A percentile compares a stretch with the other conserved stretches of the same genome.
Conservation (phyloP, 805 yeast genomes). For the Hanseniaspora occidentalis region DNA sequence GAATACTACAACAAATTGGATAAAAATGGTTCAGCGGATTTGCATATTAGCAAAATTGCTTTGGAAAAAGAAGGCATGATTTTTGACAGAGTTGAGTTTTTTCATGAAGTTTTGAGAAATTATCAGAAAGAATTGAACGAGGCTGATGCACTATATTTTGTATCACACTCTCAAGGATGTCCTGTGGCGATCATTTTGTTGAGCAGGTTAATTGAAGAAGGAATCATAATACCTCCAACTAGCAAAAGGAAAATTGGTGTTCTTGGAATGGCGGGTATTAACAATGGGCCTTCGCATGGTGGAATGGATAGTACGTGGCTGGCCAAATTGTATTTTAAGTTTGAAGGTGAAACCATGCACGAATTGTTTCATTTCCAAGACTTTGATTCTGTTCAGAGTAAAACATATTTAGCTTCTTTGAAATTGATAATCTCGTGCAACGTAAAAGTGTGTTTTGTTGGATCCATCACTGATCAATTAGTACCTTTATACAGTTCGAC, state of each 20-base stretch:
- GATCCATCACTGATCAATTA: slow-evolving; percentile 85
- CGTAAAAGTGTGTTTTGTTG: slow-evolving; percentile 70
- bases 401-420: slow-evolving; percentile 55
- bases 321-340: slow-evolving; percentile 78
- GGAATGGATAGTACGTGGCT: slow-evolving; percentile 66
- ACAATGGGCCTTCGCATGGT: slow-evolving; percentile 89
- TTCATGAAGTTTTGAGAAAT: slow-evolving; percentile 56
- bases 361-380: slow-evolving; percentile 86
- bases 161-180: slow-evolving; percentile 93
- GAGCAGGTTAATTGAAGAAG: slow-evolving; percentile 60
- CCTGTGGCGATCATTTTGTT: slow-evolving; percentile 77
- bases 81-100: slow-evolving; percentile 71
- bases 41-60: slow-evolving; percentile 75
- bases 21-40: slow-evolving; percentile 5
- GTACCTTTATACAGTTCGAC: slow-evolving; percentile 86
- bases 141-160: slow-evolving; percentile 87
- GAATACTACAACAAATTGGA: slow-evolving; percentile 39
- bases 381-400: slow-evolving; percentile 57
- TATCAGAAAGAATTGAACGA: slow-evolving; percentile 39
- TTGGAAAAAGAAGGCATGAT: slow-evolving; percentile 89
- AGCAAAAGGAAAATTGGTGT: slow-evolving; percentile 45
- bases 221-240: slow-evolving; percentile 18
- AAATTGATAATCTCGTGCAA: slow-evolving; percentile 53
- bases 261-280: slow-evolving; percentile 91
- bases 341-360: slow-evolving; percentile 74